A percentile compares a stretch with the other conserved stretches of the same genome.
Evolutionary conservation across 345 rosid genomes (phyloP).

Genomic region (Eucalyptus curtisii): DNA sequence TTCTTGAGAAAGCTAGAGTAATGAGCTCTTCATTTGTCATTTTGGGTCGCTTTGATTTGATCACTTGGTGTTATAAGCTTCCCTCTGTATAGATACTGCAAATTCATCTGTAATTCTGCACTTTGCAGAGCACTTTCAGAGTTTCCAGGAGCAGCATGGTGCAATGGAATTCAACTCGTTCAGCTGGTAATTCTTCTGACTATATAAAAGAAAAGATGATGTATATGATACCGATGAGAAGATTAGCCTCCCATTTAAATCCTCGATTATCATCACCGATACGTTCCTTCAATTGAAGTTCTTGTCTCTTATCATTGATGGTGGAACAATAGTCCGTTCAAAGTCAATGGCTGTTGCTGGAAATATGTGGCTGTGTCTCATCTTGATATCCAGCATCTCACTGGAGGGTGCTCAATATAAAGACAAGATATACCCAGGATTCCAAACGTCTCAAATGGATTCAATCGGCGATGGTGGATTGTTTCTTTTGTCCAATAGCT

Average conservation of each 20-base stretch:
- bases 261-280: background rate
- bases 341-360: background rate
- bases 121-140: background rate
- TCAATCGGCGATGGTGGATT: conserved; percentile 46
- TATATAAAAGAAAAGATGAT: background rate
- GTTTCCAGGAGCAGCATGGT: background rate
- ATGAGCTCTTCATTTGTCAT: background rate
- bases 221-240: background rate
- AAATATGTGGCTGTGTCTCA: conserved; percentile 7
- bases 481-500: conserved; percentile 55
- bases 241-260: background rate
- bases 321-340: conserved; percentile 17
- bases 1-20: background rate
- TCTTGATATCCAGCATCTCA: conserved; percentile 10
- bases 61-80: background rate
- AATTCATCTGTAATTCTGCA: background rate
- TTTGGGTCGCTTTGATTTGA: background rate
- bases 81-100: background rate
- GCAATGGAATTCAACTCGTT: background rate
- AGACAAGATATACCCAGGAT: conserved; percentile 35
- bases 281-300: background rate
- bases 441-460: conserved; percentile 57
- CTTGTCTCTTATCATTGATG: background rate
- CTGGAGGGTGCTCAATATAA: conserved; percentile 15
- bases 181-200: background rate